Conservation (phyloP, 768 basidiomycete species). For the Brasilioporus rufonigricans region DNA sequence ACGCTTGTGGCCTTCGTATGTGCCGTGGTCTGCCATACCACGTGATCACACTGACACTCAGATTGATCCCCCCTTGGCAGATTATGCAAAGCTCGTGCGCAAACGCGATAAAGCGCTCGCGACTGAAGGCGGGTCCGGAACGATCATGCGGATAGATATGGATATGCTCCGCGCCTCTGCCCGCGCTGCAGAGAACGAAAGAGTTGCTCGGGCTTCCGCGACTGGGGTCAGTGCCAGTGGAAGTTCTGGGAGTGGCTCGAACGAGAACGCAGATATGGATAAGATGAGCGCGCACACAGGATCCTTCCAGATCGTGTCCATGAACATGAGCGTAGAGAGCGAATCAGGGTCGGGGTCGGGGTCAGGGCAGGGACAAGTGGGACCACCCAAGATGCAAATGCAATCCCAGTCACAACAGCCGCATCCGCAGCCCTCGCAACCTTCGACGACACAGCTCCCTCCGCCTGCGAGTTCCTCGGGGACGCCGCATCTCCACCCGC, state of each 20-base stretch:
- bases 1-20: slow-evolving; percentile 80
- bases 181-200: slow-evolving; percentile 48
- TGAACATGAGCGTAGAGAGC: slow-evolving; percentile 22
- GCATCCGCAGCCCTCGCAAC: slow-evolving; percentile 10
- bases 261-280: slow-evolving; percentile 17
- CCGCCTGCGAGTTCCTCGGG: slow-evolving; percentile 10
- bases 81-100: slow-evolving; percentile 81
- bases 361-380: slow-evolving; percentile 1
- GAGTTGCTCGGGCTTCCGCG: slow-evolving; percentile 27
- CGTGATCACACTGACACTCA: not conserved
- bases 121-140: slow-evolving; percentile 48
- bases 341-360: slow-evolving; percentile 7
- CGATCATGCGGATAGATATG: slow-evolving; percentile 58
- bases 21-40: not conserved
- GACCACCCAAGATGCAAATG: not conserved
- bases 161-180: slow-evolving; percentile 75
- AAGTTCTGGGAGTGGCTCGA: slow-evolving; percentile 3
- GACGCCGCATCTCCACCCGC: slow-evolving; percentile 15
- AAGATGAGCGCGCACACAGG: slow-evolving; percentile 48
- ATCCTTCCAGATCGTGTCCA: slow-evolving; percentile 51
- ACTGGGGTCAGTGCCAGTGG: slow-evolving; percentile 25
- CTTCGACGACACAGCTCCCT: slow-evolving; percentile 10
- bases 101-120: slow-evolving; percentile 66
- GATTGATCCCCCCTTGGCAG: slow-evolving; percentile 32
- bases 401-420: not conserved